Base-by-base conservation (phyloP, 495 filamentous ascomycete species). In the Penicillium verhagenii region DNA sequence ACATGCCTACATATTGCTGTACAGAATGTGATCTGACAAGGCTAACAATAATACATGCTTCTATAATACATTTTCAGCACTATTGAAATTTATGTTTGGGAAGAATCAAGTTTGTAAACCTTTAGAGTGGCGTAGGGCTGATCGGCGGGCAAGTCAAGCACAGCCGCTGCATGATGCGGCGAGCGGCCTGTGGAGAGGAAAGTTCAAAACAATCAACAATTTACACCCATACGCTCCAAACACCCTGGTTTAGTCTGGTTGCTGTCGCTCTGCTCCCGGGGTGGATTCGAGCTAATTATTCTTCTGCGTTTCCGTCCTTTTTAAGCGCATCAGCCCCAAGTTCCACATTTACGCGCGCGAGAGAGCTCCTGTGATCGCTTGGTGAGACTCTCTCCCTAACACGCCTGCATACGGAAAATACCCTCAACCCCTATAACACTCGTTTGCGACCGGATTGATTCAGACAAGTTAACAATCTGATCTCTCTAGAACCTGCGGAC, bases 151-250 rank as follows among this genome's bases (percentile, higher is more conserved):
- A 50, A n/a, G 53, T 50, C 59, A 14, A 59, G 58, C 58, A 65
- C 69, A 69, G 70, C 61, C 67, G 65, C 63, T 71, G 70, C 70
- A 70, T 70, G 65, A 72, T 74, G 65, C 64, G 58, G 62, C 65
- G 65, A 66, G 63, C 63, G 62, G 64, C 64, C 63, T 65, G 72
- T 75, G 71, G 71, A 72, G 71, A 68, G 61, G 62, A 72, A 71
- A 72, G 60, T 70, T 72, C 69, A 70, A 70, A 75, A 75, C 68
- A 72, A 58, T 64, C 63, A 59, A 57, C 49, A 59, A 52, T 58
- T 43, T 54, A 21, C 38, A 50, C 44, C 54, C 46, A 50, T 21
- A 50, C 61, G 7, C 24, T 47, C 39, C 49, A 23, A 54, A 44
- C 49, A 19, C 42, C 20, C 14, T 39, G 26, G 26, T 33, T 31